Evolutionary conservation across 2,329 filamentous ascomycete genomes (phyloP), one percentile per base, ranked within the genome.

Genomic region (Trichophyton simii): DNA sequence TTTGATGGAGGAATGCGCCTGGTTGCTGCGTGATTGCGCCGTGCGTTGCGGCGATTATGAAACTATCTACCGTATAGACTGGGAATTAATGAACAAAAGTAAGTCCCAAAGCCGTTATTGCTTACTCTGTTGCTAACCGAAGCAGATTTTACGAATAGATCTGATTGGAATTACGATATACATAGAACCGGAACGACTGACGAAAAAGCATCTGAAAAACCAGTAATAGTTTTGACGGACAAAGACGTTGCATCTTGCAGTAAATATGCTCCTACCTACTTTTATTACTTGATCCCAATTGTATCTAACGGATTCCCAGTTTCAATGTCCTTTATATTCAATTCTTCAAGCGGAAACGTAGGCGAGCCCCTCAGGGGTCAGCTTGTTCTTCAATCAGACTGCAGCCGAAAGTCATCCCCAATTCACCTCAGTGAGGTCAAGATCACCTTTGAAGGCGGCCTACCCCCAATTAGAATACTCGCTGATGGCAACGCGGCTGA

Each of bases 281-380:
- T 22, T 13, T 13, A 8, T 15, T 20, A 36, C 36, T n/a, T n/a
- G 22, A 4, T 15, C 22, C 18, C 22, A 18, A 46, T 18, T 22
- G 9, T 38, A 38, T 38, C 34, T 31, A 58, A 34, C 59, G 58
- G 31, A 52, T 57, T 63, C 11, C 34, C 34, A 77, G 78, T 84
- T 42, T 75, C 74, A 18, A 69, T 78, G 3, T 75, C 76, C 3
- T 80, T 85, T 64, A 76, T 78, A 1, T 85, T 86, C 64, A 75
- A 73, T 41, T 77, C 75, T 59, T 69, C 73, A 0, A 79, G 84
- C 68, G 82, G 81, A 25, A 81, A 84, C 68, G 83, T 85, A 50
- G 83, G 83, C 25, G 82, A 85, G 65, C 73, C 78, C 3, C 67
- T 85, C 6, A 72, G 73, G n/a, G 78, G 77, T n/a, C 83, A 86